Evolutionary conservation across 2,329 filamentous ascomycete species (phyloP).

Genomic region (Fusarium austroafricanum): DNA sequence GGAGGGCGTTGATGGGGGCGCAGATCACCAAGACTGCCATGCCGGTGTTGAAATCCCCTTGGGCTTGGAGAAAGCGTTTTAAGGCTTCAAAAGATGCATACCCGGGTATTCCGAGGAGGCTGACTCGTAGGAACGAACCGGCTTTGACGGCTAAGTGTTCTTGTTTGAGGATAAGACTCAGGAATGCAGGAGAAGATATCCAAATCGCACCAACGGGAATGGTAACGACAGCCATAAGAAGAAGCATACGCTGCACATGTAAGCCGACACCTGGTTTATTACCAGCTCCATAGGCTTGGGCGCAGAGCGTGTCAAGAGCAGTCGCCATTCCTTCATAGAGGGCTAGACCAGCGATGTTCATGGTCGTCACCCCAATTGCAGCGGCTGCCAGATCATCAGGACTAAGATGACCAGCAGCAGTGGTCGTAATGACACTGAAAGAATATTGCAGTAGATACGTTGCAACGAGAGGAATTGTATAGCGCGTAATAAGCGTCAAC

Average conservation of each 20-base stretch:
- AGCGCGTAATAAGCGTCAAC: conserved; percentile 28
- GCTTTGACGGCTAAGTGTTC: conserved; percentile 60
- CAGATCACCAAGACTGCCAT: conserved; percentile 60
- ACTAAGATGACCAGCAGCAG: conserved; percentile 64
- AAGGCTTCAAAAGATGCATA: conserved; percentile 66
- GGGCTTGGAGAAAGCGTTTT: conserved; percentile 66
- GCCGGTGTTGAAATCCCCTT: conserved; percentile 64
- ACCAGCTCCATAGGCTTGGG: conserved; percentile 50
- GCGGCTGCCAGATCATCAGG: conserved; percentile 65
- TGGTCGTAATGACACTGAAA: conserved; percentile 62
- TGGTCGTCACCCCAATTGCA: conserved; percentile 63
- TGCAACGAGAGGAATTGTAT: conserved; percentile 60
- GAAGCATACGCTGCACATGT: conserved; percentile 64
- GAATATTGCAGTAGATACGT: conserved; percentile 67
- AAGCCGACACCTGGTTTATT: conserved; percentile 61
- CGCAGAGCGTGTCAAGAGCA: conserved; percentile 44
- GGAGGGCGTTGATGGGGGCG: conserved; percentile 59
- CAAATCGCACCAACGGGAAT: conserved; percentile 62
- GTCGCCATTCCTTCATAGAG: conserved; percentile 50
- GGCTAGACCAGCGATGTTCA: conserved; percentile 65
- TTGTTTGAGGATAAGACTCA: conserved; percentile 60
- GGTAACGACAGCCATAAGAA: conserved; percentile 60
- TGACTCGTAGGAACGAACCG: conserved; percentile 60
- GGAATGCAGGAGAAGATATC: conserved; percentile 60
- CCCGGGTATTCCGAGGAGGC: conserved; percentile 62